A percentile compares a stretch with the other conserved stretches of the same genome.
phyloP scores from a whole-genome alignment of 495 filamentous ascomycete species.

The Xylaria nigripes region DNA sequence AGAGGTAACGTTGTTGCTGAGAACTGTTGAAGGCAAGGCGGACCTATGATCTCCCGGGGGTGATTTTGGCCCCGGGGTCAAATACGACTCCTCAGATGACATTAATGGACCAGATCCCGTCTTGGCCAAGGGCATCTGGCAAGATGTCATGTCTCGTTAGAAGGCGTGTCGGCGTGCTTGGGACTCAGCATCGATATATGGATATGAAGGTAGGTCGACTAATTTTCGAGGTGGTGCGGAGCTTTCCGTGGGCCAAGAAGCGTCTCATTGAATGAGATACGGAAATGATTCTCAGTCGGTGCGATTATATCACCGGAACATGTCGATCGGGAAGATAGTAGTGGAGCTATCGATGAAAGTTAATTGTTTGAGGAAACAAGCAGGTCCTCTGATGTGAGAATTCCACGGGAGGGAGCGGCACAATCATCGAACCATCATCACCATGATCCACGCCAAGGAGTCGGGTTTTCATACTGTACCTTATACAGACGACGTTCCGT shows the following conservation, averaged over 20 bases:
- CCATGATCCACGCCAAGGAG: conserved; percentile 6
- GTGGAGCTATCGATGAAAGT: conserved; percentile 6
- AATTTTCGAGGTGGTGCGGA: conserved; percentile 18
- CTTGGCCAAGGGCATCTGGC: conserved; percentile 19
- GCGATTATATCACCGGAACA: background rate
- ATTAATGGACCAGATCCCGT: conserved; percentile 11
- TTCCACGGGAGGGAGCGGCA: background rate
- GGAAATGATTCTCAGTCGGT: background rate
- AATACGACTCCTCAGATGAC: conserved; percentile 3
- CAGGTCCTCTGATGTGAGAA: background rate
- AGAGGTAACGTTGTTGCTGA: conserved; percentile 14
- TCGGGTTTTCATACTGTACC: conserved; percentile 9
- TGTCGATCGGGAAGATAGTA: background rate
- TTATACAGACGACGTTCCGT: conserved; percentile 3
- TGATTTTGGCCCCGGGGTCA: conserved; percentile 1
- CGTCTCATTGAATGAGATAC: conserved; percentile 25
- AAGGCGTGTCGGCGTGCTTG: conserved; percentile 14
- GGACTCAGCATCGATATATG: conserved; percentile 25
- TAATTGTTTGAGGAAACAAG: conserved; percentile 1
- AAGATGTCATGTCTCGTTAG: conserved; percentile 24
- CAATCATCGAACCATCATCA: conserved; percentile 15
- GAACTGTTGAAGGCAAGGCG: conserved; percentile 16
- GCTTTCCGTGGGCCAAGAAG: conserved; percentile 15
- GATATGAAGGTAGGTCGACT: conserved; percentile 19
- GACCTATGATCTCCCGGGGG: conserved; percentile 11